Conservation (phyloP, 2,329 filamentous ascomycete genomes). For the Calonectria leucothoes region DNA sequence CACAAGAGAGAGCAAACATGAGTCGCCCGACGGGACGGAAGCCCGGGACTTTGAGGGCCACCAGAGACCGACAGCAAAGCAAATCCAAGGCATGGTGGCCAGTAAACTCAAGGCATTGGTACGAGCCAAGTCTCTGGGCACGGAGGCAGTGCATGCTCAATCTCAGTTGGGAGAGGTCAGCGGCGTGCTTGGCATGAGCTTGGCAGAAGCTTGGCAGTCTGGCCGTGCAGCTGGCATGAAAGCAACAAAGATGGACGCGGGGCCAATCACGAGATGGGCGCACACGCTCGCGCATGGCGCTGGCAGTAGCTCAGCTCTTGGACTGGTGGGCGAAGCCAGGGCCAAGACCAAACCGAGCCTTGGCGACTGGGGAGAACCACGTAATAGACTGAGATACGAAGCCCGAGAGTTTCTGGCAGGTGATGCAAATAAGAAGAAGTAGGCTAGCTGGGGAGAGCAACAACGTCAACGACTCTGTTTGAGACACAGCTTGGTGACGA, state of each 20-base stretch:
- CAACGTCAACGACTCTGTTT: not conserved
- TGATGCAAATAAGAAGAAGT: not conserved
- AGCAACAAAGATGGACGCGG: not conserved
- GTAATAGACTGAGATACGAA: not conserved
- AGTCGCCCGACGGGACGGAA: not conserved
- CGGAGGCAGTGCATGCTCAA: constrained; percentile 40
- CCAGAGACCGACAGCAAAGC: not conserved
- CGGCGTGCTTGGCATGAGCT: constrained; percentile 9
- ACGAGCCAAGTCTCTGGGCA: constrained; percentile 43
- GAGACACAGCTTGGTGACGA: not conserved
- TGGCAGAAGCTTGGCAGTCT: constrained; percentile 3
- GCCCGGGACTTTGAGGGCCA: constrained; percentile 15
- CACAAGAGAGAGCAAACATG: not conserved
- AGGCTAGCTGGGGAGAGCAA: not conserved
- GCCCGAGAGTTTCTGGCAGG: not conserved
- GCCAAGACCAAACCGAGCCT: not conserved
- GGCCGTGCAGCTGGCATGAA: not conserved
- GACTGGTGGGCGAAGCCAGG: not conserved
- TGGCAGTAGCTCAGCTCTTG: not conserved
- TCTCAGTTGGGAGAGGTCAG: constrained; percentile 8
- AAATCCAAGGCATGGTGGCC: not conserved
- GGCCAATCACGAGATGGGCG: not conserved
- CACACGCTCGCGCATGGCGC: not conserved
- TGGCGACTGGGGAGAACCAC: not conserved
- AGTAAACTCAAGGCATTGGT: constrained; percentile 27